These are phyloP conservation scores for Fusarium equiseti DNA, from an alignment of 2,329 filamentous ascomycete species.

Conservation along the genomic window DNA sequence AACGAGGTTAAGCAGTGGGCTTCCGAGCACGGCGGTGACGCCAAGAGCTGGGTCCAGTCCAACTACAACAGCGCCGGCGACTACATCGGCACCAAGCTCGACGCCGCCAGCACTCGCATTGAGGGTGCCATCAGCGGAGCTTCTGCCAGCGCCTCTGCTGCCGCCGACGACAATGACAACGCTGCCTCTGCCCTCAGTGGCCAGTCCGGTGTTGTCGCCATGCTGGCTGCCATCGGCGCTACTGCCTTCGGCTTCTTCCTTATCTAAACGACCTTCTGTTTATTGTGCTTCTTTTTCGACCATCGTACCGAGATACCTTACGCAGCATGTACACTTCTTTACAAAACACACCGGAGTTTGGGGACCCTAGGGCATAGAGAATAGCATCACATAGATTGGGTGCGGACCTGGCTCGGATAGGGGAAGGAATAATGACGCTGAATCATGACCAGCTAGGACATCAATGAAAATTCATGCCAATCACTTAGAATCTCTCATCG, in stretches of 20 bases:
- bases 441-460: constrained; percentile 13
- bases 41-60: constrained; percentile 13
- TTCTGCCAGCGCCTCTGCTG: constrained; percentile 17
- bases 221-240: constrained; percentile 41
- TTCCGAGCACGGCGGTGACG: constrained; percentile 20
- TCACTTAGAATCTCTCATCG: fast-evolving
- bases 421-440: constrained; percentile 15
- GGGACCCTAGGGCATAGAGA: constrained; percentile 21
- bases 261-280: constrained; percentile 27
- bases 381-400: constrained; percentile 12
- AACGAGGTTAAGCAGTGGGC: constrained; percentile 21
- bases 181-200: constrained; percentile 28
- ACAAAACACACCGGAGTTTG: constrained; percentile 24
- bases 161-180: constrained; percentile 24
- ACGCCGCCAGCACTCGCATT: constrained; percentile 27
- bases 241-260: constrained; percentile 44
- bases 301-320: constrained; percentile 21
- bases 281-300: background rate
- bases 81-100: constrained; percentile 11
- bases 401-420: constrained; percentile 12
- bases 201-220: constrained; percentile 35
- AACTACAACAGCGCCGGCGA: constrained; percentile 12
- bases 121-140: constrained; percentile 25
- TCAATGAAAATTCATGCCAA: background rate
- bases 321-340: constrained; percentile 18